Percentiles rank a stretch among this genome's conserved stretches.
phyloP scores from a whole-genome alignment of 2,329 filamentous ascomycete genomes.

The Hypoxylon sp. region DNA sequence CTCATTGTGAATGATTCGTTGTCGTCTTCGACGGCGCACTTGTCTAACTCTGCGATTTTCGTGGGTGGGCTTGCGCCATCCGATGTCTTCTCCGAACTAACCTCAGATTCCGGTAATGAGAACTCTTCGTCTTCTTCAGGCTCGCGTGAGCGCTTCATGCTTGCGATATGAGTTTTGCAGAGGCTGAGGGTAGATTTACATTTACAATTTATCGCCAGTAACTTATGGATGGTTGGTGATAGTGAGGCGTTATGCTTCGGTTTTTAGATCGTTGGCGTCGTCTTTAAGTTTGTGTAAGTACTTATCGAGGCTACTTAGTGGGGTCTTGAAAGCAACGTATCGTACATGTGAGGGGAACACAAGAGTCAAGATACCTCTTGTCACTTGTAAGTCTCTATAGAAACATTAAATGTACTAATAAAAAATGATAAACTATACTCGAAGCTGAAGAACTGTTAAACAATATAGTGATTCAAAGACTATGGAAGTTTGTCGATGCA shows the following conservation, averaged over 20 bases:
- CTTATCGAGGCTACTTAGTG: slow-evolving; percentile 21
- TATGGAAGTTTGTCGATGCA: background rate
- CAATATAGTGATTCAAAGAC: slow-evolving; percentile 2
- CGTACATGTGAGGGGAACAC: slow-evolving; percentile 5
- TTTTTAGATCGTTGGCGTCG: slow-evolving; percentile 16
- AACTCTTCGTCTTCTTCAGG: slow-evolving; percentile 64
- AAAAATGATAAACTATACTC: background rate
- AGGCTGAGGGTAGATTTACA: slow-evolving; percentile 57
- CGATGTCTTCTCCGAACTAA: slow-evolving; percentile 41
- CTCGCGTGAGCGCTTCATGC: slow-evolving; percentile 76
- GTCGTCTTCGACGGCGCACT: slow-evolving; percentile 52
- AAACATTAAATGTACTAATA: slow-evolving; percentile 14
- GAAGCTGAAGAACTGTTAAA: background rate
- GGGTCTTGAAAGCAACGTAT: slow-evolving; percentile 13
- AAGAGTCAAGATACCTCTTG: slow-evolving; percentile 2
- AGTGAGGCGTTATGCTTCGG: background rate
- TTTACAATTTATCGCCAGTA: slow-evolving; percentile 33
- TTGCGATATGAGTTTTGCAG: slow-evolving; percentile 45
- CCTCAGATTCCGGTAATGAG: slow-evolving; percentile 39
- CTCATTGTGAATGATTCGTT: slow-evolving; percentile 71
- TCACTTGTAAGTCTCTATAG: slow-evolving; percentile 9
- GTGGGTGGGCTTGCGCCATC: slow-evolving; percentile 52
- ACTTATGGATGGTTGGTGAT: slow-evolving; percentile 4
- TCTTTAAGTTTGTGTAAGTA: slow-evolving; percentile 21
- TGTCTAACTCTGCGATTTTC: slow-evolving; percentile 75